Evolutionary conservation across 2,329 filamentous ascomycete genomes (phyloP).

Genomic region (Trichoderma lentiforme): DNA sequence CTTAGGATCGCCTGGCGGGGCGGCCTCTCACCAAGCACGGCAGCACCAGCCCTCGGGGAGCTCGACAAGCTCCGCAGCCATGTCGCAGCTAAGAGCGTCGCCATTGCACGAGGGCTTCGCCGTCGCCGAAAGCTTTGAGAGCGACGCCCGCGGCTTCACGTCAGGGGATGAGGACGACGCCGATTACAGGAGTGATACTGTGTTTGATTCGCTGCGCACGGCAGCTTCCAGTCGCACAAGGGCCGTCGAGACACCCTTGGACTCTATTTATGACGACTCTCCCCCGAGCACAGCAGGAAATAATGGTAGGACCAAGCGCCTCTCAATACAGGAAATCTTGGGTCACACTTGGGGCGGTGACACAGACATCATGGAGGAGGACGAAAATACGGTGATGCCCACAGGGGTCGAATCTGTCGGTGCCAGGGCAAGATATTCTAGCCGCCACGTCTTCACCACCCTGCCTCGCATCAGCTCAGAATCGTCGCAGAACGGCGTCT

Average conservation of each 20-base stretch:
- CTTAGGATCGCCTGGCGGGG: slow-evolving; percentile 41
- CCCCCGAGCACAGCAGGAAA: slow-evolving; percentile 58
- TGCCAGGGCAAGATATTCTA: slow-evolving; percentile 22
- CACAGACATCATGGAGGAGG: slow-evolving; percentile 60
- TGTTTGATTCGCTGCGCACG: slow-evolving; percentile 74
- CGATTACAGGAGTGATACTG: slow-evolving; percentile 73
- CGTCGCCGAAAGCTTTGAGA: slow-evolving; percentile 67
- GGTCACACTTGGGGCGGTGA: slow-evolving; percentile 53
- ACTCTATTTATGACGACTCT: slow-evolving; percentile 80
- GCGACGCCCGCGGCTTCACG: slow-evolving; percentile 60
- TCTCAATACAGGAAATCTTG: slow-evolving; percentile 59
- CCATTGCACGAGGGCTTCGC: slow-evolving; percentile 41
- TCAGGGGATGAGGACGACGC: slow-evolving; percentile 73
- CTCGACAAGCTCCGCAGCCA: slow-evolving; percentile 40
- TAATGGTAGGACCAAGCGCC: slow-evolving; percentile 50
- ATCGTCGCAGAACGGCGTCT: slow-evolving; percentile 32
- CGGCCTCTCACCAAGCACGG: slow-evolving; percentile 36
- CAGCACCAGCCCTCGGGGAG: slow-evolving; percentile 43
- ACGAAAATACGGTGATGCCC: slow-evolving; percentile 55
- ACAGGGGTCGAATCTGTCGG: slow-evolving; percentile 37
- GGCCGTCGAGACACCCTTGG: slow-evolving; percentile 66
- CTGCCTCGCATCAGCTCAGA: slow-evolving; percentile 30
- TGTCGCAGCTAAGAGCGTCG: slow-evolving; percentile 36
- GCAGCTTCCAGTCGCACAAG: slow-evolving; percentile 64
- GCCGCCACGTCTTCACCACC: slow-evolving; percentile 18